These are phyloP conservation scores for Phaeotremella fagi DNA, from an alignment of 768 basidiomycete species.

Conservation along the genomic window DNA sequence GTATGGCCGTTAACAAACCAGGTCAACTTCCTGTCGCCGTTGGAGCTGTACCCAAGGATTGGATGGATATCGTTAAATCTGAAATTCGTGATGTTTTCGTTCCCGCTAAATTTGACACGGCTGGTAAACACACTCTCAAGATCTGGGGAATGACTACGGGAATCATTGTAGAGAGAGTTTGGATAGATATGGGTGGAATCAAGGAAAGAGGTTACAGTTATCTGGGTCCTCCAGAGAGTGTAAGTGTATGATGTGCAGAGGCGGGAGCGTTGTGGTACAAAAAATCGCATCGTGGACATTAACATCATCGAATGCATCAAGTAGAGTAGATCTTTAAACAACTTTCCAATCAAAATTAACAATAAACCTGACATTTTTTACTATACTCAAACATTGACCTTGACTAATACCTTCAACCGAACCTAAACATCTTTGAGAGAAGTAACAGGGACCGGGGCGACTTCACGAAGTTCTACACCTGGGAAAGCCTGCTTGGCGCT, in stretches of 20 bases:
- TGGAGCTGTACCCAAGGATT: slow-evolving; percentile 35
- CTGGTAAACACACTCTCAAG: slow-evolving; percentile 30
- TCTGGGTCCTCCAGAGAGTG: slow-evolving; percentile 31
- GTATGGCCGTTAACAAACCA: slow-evolving; percentile 3
- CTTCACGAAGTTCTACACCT: too few relatives aligned
- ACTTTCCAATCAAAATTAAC: too few relatives aligned
- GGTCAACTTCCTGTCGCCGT: slow-evolving; percentile 5
- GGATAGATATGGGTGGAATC: slow-evolving; percentile 33
- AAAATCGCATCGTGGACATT: too few relatives aligned
- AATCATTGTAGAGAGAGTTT: slow-evolving; percentile 34
- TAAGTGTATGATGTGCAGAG: not conserved
- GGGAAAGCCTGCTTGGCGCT: too few relatives aligned
- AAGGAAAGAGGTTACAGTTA: slow-evolving; percentile 26
- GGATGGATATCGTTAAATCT: slow-evolving; percentile 32
- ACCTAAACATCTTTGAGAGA: too few relatives aligned
- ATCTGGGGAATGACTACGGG: slow-evolving; percentile 39
- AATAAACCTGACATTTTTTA: too few relatives aligned
- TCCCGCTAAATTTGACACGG: not conserved
- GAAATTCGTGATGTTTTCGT: slow-evolving; percentile 33
- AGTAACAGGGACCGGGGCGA: too few relatives aligned
- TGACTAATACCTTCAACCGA: too few relatives aligned
- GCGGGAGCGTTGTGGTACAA: too few relatives aligned
- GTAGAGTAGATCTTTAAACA: too few relatives aligned
- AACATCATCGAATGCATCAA: too few relatives aligned
- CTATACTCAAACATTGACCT: too few relatives aligned